A percentile compares a stretch with the other conserved stretches of the same genome.
These are phyloP conservation scores for Medicago arabica DNA, from an alignment of 306 rosid genomes.

Conservation along the genomic window DNA sequence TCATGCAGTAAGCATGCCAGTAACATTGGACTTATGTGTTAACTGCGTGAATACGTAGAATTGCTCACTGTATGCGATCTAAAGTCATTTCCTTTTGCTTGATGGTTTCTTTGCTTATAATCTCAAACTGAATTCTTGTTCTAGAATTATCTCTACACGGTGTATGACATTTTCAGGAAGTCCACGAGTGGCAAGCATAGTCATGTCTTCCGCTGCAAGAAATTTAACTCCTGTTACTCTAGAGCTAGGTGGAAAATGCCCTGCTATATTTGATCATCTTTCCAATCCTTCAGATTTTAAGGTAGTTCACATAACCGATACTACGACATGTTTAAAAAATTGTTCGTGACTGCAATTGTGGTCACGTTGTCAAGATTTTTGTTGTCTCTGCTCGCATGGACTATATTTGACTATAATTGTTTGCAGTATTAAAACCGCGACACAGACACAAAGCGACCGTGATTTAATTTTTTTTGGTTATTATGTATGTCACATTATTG, in stretches of 20 bases:
- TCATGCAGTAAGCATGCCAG: too few species aligned
- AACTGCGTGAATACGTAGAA: not conserved
- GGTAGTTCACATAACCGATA: slow-evolving; percentile 48
- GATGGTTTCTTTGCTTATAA: slow-evolving; percentile 1
- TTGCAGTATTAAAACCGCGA: not conserved
- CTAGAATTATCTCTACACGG: slow-evolving; percentile 1
- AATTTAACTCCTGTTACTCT: slow-evolving; percentile 88
- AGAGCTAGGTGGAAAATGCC: slow-evolving; percentile 98
- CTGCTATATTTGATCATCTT: slow-evolving; percentile 76
- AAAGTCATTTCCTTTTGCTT: not conserved
- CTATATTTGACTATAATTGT: not conserved
- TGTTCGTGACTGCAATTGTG: not conserved
- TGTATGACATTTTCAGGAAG: slow-evolving; percentile 65
- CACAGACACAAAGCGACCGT: not conserved
- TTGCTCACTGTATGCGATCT: not conserved
- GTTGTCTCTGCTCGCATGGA: not conserved
- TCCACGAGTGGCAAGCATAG: slow-evolving; percentile 58
- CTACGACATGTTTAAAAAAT: not conserved
- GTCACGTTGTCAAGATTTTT: not conserved
- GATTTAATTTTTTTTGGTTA: not conserved
- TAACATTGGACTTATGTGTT: not conserved
- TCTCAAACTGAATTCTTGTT: slow-evolving; percentile 15
- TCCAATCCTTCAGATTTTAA: slow-evolving; percentile 62
- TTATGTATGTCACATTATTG: not conserved
- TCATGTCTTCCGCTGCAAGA: slow-evolving; percentile 90